Percentiles rank a stretch among this genome's conserved stretches.
phyloP scores from a whole-genome alignment of 768 basidiomycete species.

The Phaeotremella fagi region DNA sequence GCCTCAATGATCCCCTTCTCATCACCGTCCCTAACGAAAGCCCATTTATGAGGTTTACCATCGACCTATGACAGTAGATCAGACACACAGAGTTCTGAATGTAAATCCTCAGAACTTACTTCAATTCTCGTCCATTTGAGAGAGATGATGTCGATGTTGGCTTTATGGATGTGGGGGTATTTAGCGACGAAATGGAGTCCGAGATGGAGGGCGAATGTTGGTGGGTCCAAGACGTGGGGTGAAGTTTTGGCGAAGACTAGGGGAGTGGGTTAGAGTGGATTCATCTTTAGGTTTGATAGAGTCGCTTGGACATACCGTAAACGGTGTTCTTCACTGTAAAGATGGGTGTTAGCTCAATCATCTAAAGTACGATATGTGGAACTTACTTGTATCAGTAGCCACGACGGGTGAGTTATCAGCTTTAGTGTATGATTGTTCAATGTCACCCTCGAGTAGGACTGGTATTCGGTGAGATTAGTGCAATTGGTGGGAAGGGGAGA shows the following conservation, averaged over 20 bases:
- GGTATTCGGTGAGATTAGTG: background rate
- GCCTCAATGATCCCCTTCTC: conserved; percentile 71
- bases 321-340: conserved; percentile 51
- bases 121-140: conserved; percentile 78
- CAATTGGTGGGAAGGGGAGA: background rate
- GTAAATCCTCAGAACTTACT: conserved; percentile 39
- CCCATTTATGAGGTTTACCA: conserved; percentile 62
- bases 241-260: conserved; percentile 73
- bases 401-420: conserved; percentile 79
- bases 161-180: conserved; percentile 69
- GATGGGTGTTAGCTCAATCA: conserved; percentile 2
- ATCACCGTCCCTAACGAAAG: conserved; percentile 83
- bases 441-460: conserved; percentile 74
- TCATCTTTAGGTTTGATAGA: too few relatives aligned
- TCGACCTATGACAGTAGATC: conserved; percentile 12
- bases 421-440: conserved; percentile 68
- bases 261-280: conserved; percentile 10
- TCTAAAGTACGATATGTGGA: background rate
- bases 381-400: conserved; percentile 83
- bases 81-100: conserved; percentile 38
- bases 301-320: conserved; percentile 33
- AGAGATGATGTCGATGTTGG: conserved; percentile 65
- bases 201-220: conserved; percentile 81
- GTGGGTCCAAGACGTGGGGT: conserved; percentile 75
- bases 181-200: conserved; percentile 74